These are phyloP conservation scores for Neoboletus subvelutipes DNA, from an alignment of 768 basidiomycete genomes.

Conservation along the genomic window DNA sequence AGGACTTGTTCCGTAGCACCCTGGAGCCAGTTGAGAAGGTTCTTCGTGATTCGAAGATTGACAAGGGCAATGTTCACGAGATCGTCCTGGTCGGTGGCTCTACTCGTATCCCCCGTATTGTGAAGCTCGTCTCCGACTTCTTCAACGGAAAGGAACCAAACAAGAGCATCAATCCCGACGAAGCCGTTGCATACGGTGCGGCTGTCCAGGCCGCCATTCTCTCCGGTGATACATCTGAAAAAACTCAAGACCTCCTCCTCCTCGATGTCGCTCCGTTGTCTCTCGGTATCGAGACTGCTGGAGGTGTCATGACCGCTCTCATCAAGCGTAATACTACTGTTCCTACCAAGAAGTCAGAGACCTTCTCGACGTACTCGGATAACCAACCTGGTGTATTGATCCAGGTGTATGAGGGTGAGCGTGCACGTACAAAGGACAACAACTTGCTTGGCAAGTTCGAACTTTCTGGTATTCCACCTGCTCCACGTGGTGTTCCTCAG, in stretches of 20 bases:
- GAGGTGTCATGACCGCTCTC: slow-evolving; percentile 98
- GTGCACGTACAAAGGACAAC: slow-evolving; percentile 98
- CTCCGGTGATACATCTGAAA: slow-evolving; percentile 96
- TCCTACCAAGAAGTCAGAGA: slow-evolving; percentile 98
- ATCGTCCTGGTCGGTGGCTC: slow-evolving; percentile 98
- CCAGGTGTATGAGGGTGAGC: slow-evolving; percentile 97
- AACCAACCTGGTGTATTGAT: slow-evolving; percentile 99
- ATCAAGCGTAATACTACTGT: slow-evolving; percentile 99
- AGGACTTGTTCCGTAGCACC: slow-evolving; percentile 91
- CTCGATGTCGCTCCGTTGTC: slow-evolving; percentile 92
- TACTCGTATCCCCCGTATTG: slow-evolving; percentile 96
- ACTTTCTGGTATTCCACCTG: slow-evolving; percentile 93
- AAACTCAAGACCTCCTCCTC: slow-evolving; percentile 93
- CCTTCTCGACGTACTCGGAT: slow-evolving; percentile 97
- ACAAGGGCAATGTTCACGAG: slow-evolving; percentile 94
- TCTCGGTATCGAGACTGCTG: slow-evolving; percentile 96
- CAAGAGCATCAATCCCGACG: slow-evolving; percentile 99
- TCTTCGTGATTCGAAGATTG: slow-evolving; percentile 96
- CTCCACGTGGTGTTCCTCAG: slow-evolving; percentile 97
- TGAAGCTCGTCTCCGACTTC: slow-evolving; percentile 97
- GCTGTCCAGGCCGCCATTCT: slow-evolving; percentile 98
- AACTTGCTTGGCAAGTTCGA: slow-evolving; percentile 98
- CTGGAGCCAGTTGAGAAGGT: slow-evolving; percentile 98
- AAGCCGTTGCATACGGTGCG: slow-evolving; percentile 98
- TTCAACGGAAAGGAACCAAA: slow-evolving; percentile 99